A percentile compares a stretch with the other conserved stretches of the same genome.
phyloP scores from a whole-genome alignment of 441 rosid species.

The Eruca vesicaria region DNA sequence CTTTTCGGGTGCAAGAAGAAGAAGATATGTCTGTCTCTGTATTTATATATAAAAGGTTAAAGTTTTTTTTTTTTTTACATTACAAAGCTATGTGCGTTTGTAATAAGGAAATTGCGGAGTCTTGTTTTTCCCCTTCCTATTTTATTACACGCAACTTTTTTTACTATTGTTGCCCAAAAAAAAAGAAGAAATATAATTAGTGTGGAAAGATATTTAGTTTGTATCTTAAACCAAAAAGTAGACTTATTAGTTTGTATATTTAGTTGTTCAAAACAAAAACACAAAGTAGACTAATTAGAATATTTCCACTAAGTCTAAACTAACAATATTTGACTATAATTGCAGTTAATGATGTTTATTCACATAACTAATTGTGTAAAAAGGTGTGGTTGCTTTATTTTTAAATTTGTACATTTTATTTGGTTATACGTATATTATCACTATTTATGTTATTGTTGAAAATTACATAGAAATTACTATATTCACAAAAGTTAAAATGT shows the following conservation, averaged over 20 bases:
- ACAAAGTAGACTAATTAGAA: background rate
- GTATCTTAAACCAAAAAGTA: background rate
- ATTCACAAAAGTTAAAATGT: background rate
- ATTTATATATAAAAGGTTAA: background rate
- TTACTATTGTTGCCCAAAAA: background rate
- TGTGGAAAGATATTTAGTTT: background rate
- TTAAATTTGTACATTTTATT: background rate
- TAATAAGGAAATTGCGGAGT: slow-evolving; percentile 18
- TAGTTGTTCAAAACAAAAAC: no score
- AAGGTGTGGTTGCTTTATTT: background rate
- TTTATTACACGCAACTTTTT: slow-evolving; percentile 6
- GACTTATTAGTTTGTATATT: background rate
- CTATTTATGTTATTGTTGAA: background rate
- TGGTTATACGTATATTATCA: background rate
- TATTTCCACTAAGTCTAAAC: background rate
- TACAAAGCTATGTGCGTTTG: background rate
- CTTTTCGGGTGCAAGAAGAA: slow-evolving; percentile 19
- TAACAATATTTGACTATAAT: background rate
- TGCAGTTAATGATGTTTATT: background rate
- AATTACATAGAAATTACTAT: background rate
- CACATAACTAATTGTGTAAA: background rate
- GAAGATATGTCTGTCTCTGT: slow-evolving; percentile 36
- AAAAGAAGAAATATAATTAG: background rate
- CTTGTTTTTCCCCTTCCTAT: background rate
- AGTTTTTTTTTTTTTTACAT: background rate